Percentiles rank a stretch among this genome's conserved stretches.
Conservation (phyloP, 129 eudicot species). For the Logfia minima region DNA sequence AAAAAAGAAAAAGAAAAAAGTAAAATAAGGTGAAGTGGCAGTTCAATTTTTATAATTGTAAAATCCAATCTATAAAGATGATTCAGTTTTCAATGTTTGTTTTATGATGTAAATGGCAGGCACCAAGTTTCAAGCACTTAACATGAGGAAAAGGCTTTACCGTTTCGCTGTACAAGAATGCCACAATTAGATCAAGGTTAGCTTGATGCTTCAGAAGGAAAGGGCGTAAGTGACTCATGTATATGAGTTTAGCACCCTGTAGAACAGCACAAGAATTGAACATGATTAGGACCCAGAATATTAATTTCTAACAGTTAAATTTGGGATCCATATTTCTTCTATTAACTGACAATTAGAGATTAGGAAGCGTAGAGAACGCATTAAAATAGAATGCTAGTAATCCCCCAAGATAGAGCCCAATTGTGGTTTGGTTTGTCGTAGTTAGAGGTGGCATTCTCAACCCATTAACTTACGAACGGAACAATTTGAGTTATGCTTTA, state of each 20-base stretch:
- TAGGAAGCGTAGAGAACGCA: not conserved
- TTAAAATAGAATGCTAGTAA: not conserved
- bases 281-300: constrained; percentile 8
- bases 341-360: not conserved
- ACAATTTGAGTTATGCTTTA: not conserved
- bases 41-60: not conserved
- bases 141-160: constrained; percentile 34
- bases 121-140: not conserved
- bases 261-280: constrained; percentile 23
- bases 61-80: not conserved
- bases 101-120: not conserved
- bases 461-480: too few relatives aligned
- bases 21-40: not conserved
- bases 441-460: too few relatives aligned
- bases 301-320: not conserved
- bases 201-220: constrained; percentile 78
- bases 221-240: constrained; percentile 70
- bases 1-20: too few relatives aligned
- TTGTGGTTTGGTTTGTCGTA: too few relatives aligned
- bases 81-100: not conserved
- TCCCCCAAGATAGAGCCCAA: too few relatives aligned
- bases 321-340: not conserved
- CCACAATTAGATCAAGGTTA: constrained; percentile 69
- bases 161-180: constrained; percentile 54
- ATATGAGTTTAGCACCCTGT: constrained; percentile 84